Evolutionary conservation across 2,329 filamentous ascomycete species (phyloP), one percentile per base, ranked within the genome.

Genomic region (Verticillium longisporum): DNA sequence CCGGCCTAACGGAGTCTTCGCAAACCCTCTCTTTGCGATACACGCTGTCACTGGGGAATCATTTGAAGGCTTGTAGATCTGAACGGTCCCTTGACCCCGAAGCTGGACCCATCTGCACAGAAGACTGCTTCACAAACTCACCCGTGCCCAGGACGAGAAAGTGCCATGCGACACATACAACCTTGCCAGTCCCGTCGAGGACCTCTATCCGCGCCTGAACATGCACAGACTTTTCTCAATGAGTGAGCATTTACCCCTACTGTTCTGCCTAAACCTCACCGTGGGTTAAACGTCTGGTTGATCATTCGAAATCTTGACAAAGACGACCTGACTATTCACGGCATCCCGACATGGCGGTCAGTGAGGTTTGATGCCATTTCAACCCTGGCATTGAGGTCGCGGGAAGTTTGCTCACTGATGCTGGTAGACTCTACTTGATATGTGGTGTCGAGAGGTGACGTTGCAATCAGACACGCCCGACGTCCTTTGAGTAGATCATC

Each of bases 321-420:
- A 26, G 11, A 58, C 32, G 18, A 69, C 54, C 37, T 67, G 66
- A 6, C 60, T 61, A 32, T 65, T 11, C 0, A 56, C 21, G 34
- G 67, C 50, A 0, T 11, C 26, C 45, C 66, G 66, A 2, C 55
- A 56, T 1, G 65, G 67, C 6, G 45, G 11, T 0, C 26, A 32
- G 1, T 65, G 65, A 0, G 67, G 65, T 0, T n/a, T 1, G 1
- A 36, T 56, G 10, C 62, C 62, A 6, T 58, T 33, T 68, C 67
- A 1, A 62, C 66, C 68, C 68, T 68, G 1, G 41, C 62, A 15
- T 55, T 60, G 10, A 69, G 36, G n/a, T 69, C 67, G 2, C 61
- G 56, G 4, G 68, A 57, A n/a, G 65, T 62, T 21, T 68, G 66
- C 31, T 68, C 55, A 11, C 61, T 58, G 1, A 66, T 57, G 2